Percentiles rank a stretch among this genome's conserved stretches.
phyloP scores from a whole-genome alignment of 768 basidiomycete genomes.

The Kwoniella europaea region DNA sequence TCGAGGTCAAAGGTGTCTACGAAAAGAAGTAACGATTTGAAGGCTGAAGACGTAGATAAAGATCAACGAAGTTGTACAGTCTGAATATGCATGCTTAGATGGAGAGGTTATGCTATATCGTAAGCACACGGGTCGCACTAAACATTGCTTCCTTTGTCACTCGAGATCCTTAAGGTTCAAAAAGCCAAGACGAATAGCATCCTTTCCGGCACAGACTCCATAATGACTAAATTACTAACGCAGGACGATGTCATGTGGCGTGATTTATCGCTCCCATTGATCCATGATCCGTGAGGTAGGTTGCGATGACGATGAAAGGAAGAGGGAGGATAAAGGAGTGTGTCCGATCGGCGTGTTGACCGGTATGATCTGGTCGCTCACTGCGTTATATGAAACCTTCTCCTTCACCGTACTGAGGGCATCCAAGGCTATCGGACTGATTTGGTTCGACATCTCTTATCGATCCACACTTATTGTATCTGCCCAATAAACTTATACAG shows the following conservation, averaged over 20 bases:
- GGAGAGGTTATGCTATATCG: neutral
- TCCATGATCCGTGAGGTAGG: neutral
- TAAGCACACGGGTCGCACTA: neutral
- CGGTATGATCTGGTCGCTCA: neutral
- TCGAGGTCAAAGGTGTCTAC: constrained; percentile 21
- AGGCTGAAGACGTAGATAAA: neutral
- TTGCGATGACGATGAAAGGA: neutral
- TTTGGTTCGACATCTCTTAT: too few relatives aligned
- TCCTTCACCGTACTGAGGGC: too few relatives aligned
- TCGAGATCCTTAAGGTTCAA: neutral
- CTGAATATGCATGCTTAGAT: neutral
- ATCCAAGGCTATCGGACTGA: too few relatives aligned
- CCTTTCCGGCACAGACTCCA: neutral
- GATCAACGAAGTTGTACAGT: neutral
- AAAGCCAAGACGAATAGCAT: neutral
- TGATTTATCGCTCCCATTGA: neutral
- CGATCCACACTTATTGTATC: too few relatives aligned
- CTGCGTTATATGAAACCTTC: too few relatives aligned
- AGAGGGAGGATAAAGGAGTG: neutral
- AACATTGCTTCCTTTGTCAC: neutral
- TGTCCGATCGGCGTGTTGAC: neutral
- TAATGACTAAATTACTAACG: neutral
- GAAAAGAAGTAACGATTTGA: constrained; percentile 3
- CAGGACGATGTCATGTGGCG: neutral
- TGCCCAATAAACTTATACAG: too few relatives aligned